Evolutionary conservation across 345 rosid species (phyloP), one percentile per base, ranked within the genome.

Genomic region (Mallotus nudiflorus): DNA sequence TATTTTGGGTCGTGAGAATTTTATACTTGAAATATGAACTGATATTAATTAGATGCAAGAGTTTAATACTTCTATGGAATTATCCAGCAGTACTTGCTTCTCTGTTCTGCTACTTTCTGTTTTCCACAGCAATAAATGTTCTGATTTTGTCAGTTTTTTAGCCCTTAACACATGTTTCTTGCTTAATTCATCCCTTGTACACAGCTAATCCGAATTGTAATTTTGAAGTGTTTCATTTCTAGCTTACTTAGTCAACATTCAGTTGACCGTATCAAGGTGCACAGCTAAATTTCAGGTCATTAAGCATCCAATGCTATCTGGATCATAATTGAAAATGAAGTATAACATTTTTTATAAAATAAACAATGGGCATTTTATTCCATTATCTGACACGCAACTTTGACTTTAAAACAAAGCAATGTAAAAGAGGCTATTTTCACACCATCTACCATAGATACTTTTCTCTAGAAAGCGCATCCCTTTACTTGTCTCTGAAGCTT

Each of bases 401-500:
- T 39, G 11, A 52, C 28, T 52, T 53, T 53, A 28, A 35, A 49
- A 19, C 9, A 31, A 49, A 66, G 15, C 10, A 49, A 50, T 0
- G 22, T n/a, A 9, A 42, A 64, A 22, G 46, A 18, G 31, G 7
- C 44, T n/a, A 45, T 7, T 10, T 4, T 25, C 61, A 15, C 24
- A 2, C 6, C n/a, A n/a, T n/a, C n/a, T n/a, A n/a, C n/a, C n/a
- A n/a, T n/a, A n/a, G n/a, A n/a, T n/a, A n/a, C 28, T 9, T 11
- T 50, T 8, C 58, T 63, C 58, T 58, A 78, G 9, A 27, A 51
- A 33, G 31, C 4, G 62, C 74, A 78, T 69, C 71, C 70, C 78
- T 67, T 69, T 18, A 65, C 74, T 72, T 80, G 87, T 53, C 68
- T 79, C 65, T 79, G 87, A 51, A 88, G 75, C 79, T 86, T 50